Evolutionary conservation across 805 yeast genomes (phyloP), one percentile per base, ranked within the genome.

Genomic region (Scheffersomyces spartinae): DNA sequence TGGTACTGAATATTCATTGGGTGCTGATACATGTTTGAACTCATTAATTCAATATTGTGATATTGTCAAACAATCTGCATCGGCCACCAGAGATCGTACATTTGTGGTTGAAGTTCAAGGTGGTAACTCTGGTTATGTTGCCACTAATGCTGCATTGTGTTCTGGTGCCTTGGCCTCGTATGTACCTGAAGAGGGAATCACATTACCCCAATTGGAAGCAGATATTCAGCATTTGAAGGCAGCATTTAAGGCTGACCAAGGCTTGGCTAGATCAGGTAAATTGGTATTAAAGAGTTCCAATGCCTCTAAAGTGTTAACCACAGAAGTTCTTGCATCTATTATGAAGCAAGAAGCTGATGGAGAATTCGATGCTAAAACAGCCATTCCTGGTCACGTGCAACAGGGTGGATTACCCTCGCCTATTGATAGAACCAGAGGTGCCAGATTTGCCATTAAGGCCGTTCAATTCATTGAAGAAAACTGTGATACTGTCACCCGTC

Each of bases 61-160:
- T 45, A 71, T 74, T n/a, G 71, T 79, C 25, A 76, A 77, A 41
- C 86, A 80, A 49, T 68, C 78, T 17, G 91, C 93, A 7, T 68
- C 82, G 9, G 77, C 86, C 10, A 69, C 85, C 1, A 66, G 88
- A 62, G 70, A 79, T 42, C 64, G 91, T 50, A 79, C 75, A 9
- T 80, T 80, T 43, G 82, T 80, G 18, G 81, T 80, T 33, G 93
- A 80, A 44, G 79, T 75, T 16, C 93, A 80, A 57, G 93, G 93
- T 42, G 93, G 93, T 28, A 73, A 80, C 51, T 74, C 82, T 14
- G 93, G 93, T 26, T 80, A 66, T 46, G 69, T 80, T 39, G 85
- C 91, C 12, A 66, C 82, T 2, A 67, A 63, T 39, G 70, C 76
- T 9, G 78, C 77, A 17, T 53, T 81, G 32, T 72, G 76, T 23